Evolutionary conservation across 1,139 yeast species (phyloP), one percentile per base, ranked within the genome.

Genomic region (Yamadazyma epiphylla): DNA sequence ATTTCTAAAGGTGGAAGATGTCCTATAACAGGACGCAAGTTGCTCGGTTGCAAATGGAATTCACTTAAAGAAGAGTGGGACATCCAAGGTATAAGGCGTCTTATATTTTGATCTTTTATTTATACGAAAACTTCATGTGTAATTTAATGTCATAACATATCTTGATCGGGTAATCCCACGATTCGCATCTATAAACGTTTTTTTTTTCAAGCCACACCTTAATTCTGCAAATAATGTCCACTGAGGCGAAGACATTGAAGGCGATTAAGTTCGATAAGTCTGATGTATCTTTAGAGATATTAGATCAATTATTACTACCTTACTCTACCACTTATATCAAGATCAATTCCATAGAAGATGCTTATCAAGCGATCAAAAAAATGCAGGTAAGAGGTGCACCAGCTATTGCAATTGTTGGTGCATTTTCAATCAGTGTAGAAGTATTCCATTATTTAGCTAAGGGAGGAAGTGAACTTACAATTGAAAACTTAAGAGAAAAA

Each of bases 361-460:
- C 95, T 3, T 87, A 62, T 55, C 67, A 70, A 15, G 95, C 88
- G 13, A 91, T 91, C 53, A 81, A 80, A 52, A 69, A 70, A 38
- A 91, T 91, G 98, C 88, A 85, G 49, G 97, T 94, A 4, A 74
- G 98, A 53, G 98, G 98, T 14, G 98, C 98, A 0, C 98, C 98
- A 0, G 97, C 97, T 3, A 91, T 91, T 50, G 97, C 97, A 36
- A 85, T 91, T 35, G 96, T 91, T 3, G 97, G 96, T 8, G 80
- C 89, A 1, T 70, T 88, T 37, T 74, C 96, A 2, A 72, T 89
- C n/a, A 80, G 86, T 1, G 79, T 84, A 11, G 96, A 89, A 41
- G 58, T 79, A 7, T 40, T 57, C 23, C 49, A 51, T 22, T 33
- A 44, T 23, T 34, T 60, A 17, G 20, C 34, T 1, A 28, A 26